Evolutionary conservation across 352 stramenopile species (phyloP).

Genomic region (Phytophthora brassicae): DNA sequence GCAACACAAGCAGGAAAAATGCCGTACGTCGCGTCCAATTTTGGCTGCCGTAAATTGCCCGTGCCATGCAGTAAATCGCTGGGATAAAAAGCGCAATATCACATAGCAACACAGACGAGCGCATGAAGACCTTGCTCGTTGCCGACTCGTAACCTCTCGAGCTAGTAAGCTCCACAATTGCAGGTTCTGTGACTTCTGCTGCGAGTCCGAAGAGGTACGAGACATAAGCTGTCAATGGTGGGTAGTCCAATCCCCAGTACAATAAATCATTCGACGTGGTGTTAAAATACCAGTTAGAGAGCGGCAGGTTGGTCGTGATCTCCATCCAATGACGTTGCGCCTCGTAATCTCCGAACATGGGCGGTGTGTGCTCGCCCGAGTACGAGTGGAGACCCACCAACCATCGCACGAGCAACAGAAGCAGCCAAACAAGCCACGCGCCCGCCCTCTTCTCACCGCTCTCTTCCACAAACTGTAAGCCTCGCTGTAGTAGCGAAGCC

Average conservation of each 20-base stretch:
- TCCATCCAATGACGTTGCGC: slow-evolving; percentile 99
- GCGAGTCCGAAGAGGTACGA: slow-evolving; percentile 80
- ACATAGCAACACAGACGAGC: slow-evolving; percentile 90
- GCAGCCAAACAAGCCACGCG: slow-evolving; percentile 48
- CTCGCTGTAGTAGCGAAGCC: slow-evolving; percentile 43
- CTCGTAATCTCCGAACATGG: slow-evolving; percentile 97
- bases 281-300: slow-evolving; percentile 96
- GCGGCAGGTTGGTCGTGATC: slow-evolving; percentile 92
- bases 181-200: slow-evolving; percentile 79
- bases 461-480: slow-evolving; percentile 54
- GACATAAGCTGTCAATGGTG: slow-evolving; percentile 93
- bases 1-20: slow-evolving; percentile 69
- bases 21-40: slow-evolving; percentile 64
- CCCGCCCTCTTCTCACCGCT: slow-evolving; percentile 53
- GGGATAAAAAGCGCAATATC: slow-evolving; percentile 93
- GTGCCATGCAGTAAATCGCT: slow-evolving; percentile 45
- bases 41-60: slow-evolving; percentile 45
- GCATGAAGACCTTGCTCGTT: slow-evolving; percentile 91
- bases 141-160: slow-evolving; percentile 87
- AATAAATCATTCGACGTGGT: slow-evolving; percentile 89
- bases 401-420: slow-evolving; percentile 72
- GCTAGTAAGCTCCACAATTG: slow-evolving; percentile 78
- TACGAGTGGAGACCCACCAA: slow-evolving; percentile 81
- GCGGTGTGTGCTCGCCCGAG: slow-evolving; percentile 70
- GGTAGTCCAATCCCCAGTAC: slow-evolving; percentile 99